Evolutionary conservation across 257 asterid species (phyloP).

Genomic region (Avicennia marina): DNA sequence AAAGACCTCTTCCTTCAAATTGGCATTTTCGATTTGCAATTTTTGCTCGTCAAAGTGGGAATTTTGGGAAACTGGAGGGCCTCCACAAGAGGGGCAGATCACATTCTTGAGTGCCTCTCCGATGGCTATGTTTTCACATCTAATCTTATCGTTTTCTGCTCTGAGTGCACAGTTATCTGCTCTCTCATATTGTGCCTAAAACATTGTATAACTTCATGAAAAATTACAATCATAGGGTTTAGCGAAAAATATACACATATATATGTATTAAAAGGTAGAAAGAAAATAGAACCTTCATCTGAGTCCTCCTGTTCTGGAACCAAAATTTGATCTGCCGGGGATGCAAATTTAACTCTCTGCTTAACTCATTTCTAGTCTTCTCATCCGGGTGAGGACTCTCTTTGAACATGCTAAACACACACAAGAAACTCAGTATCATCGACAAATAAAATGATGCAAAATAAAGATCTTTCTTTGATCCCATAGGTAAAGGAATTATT

Average conservation of each 20-base stretch:
- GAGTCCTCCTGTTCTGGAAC: constrained; percentile 97
- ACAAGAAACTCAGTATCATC: constrained; percentile 19
- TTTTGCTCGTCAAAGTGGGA: constrained; percentile 77
- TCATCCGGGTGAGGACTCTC: constrained; percentile 98
- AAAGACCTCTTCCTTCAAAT: constrained; percentile 75
- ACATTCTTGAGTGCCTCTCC: constrained; percentile 79
- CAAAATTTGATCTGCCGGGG: constrained; percentile 96
- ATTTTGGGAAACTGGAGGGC: constrained; percentile 74
- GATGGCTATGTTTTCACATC: constrained; percentile 83
- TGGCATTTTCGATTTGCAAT: constrained; percentile 63
- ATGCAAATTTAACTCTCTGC: constrained; percentile 82
- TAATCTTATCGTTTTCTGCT: constrained; percentile 69
- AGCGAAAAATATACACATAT: neutral
- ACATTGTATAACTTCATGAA: no score
- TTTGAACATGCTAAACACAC: constrained; percentile 66
- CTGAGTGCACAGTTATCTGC: constrained; percentile 71
- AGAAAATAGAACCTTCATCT: constrained; percentile 69
- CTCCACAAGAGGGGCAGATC: constrained; percentile 91
- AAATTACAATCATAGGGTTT: neutral
- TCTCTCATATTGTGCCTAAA: constrained; percentile 86
- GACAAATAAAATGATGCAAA: neutral
- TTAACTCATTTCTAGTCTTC: constrained; percentile 69
- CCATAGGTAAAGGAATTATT: no score
- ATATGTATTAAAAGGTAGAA: neutral
- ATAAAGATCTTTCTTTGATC: neutral